phyloP scores from a whole-genome alignment of 129 eudicot genomes.

The Sambucus nigra region DNA sequence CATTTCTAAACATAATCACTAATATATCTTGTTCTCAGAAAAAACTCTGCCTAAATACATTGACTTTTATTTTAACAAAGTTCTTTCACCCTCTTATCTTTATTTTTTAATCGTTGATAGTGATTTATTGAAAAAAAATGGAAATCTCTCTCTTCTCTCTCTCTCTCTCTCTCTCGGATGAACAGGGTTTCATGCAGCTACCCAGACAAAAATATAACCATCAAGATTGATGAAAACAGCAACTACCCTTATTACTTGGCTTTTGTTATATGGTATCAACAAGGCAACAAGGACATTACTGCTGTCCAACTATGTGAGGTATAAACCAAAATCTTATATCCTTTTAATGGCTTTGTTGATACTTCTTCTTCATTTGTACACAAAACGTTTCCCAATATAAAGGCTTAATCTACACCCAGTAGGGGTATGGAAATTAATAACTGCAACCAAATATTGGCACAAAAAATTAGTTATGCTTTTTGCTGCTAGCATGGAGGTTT shows the following conservation, averaged over 20 bases:
- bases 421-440: no score
- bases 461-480: no score
- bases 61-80: not conserved
- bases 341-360: not conserved
- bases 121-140: no score
- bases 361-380: not conserved
- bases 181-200: constrained; percentile 77
- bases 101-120: not conserved
- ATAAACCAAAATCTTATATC: not conserved
- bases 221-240: constrained; percentile 78
- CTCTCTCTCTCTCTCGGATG: not conserved
- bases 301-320: constrained; percentile 91
- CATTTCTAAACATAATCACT: not conserved
- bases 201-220: constrained; percentile 52
- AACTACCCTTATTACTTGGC: constrained; percentile 69
- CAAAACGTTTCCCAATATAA: no score
- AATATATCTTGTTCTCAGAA: no score
- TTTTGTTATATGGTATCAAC: constrained; percentile 80
- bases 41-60: not conserved
- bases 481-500: no score
- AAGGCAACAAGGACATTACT: constrained; percentile 66
- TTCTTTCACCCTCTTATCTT: no score
- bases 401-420: no score
- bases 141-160: not conserved
- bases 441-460: no score